phyloP scores from a whole-genome alignment of 2,329 filamentous ascomycete species.

The Fusarium zealandicum region DNA sequence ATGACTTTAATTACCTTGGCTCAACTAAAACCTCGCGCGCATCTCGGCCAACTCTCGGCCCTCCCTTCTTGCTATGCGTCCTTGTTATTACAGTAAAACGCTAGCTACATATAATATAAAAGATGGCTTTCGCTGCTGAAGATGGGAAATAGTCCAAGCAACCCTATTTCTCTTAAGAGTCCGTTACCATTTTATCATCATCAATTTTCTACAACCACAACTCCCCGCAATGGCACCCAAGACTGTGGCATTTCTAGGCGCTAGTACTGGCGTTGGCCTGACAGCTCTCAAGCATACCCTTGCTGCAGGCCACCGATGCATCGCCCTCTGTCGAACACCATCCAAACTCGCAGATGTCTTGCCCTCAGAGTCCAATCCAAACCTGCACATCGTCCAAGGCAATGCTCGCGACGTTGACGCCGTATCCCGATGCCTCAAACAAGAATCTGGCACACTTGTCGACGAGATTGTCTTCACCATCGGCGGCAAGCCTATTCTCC shows the following conservation, averaged over 20 bases:
- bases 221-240: constrained; percentile 32
- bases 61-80: too few relatives aligned
- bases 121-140: background rate
- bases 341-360: constrained; percentile 54
- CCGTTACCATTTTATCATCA: too few relatives aligned
- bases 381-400: constrained; percentile 55
- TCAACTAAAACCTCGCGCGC: background rate
- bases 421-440: constrained; percentile 49
- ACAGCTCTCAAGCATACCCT: constrained; percentile 55
- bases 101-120: too few relatives aligned
- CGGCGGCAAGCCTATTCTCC: constrained; percentile 48
- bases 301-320: constrained; percentile 54
- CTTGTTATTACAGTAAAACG: too few relatives aligned
- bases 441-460: constrained; percentile 45
- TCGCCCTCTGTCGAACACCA: constrained; percentile 59
- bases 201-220: background rate
- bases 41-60: constrained; percentile 28
- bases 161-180: background rate
- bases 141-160: background rate
- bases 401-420: constrained; percentile 53
- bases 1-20: background rate
- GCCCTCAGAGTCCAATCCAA: constrained; percentile 40
- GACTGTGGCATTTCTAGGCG: constrained; percentile 61
- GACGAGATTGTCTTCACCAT: constrained; percentile 58
- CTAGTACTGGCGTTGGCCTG: constrained; percentile 58